phyloP scores from a whole-genome alignment of 1,284 basidiomycete genomes.

The Ceratobasidium sp. region DNA sequence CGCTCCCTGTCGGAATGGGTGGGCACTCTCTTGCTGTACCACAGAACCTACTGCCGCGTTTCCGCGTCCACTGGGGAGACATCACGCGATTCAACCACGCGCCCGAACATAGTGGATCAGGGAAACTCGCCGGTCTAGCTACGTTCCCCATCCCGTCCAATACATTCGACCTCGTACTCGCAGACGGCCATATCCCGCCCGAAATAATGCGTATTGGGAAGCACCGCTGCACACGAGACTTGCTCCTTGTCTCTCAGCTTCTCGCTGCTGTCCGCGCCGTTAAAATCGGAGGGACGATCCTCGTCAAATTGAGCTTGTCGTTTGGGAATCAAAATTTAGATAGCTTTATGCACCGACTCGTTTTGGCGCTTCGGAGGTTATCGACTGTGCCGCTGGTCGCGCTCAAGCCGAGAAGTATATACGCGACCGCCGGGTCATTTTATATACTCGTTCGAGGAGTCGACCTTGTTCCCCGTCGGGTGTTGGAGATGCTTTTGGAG shows the following conservation, averaged over 20 bases:
- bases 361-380: slow-evolving; percentile 53
- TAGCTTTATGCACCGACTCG: slow-evolving; percentile 26
- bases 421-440: slow-evolving; percentile 54
- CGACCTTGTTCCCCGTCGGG: slow-evolving; percentile 16
- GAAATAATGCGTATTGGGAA: slow-evolving; percentile 51
- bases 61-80: slow-evolving; percentile 39
- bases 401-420: slow-evolving; percentile 56
- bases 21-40: slow-evolving; percentile 38
- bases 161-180: slow-evolving; percentile 56
- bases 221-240: slow-evolving; percentile 49
- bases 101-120: slow-evolving; percentile 24
- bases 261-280: slow-evolving; percentile 56
- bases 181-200: slow-evolving; percentile 55
- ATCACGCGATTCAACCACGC: slow-evolving; percentile 43
- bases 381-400: slow-evolving; percentile 2
- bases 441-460: slow-evolving; percentile 54
- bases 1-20: slow-evolving; percentile 40
- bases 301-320: slow-evolving; percentile 57
- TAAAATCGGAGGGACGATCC: slow-evolving; percentile 54
- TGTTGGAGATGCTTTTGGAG: slow-evolving; percentile 24
- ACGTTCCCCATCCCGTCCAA: slow-evolving; percentile 40
- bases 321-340: slow-evolving; percentile 53
- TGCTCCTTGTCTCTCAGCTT: slow-evolving; percentile 56
- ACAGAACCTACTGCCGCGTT: slow-evolving; percentile 1
- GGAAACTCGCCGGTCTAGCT: neutral